Evolutionary conservation across 305 asterid species (phyloP).

Genomic region (Fraxinus platypoda): DNA sequence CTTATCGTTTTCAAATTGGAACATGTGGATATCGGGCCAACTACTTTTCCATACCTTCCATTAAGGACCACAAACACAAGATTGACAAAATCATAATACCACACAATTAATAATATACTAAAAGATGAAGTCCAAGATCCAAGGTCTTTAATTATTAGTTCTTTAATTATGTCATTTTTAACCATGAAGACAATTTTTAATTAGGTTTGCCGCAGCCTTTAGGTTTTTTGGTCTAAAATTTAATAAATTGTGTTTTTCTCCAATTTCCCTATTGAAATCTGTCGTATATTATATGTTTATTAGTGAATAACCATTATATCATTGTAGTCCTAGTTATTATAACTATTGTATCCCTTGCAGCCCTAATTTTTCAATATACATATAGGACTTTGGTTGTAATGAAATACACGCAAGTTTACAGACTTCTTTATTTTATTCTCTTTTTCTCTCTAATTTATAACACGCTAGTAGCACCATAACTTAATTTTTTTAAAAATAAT

Average conservation of each 20-base stretch:
- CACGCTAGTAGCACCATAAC: too few relatives aligned
- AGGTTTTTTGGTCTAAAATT: neutral
- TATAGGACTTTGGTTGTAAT: too few relatives aligned
- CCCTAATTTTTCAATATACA: too few relatives aligned
- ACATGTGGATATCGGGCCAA: conserved; percentile 18
- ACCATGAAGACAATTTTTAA: neutral
- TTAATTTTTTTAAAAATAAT: too few relatives aligned
- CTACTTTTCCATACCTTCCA: conserved; percentile 16
- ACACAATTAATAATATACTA: too few relatives aligned
- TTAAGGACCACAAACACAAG: neutral
- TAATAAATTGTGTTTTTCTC: neutral
- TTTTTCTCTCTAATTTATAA: too few relatives aligned
- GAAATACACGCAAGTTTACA: too few relatives aligned
- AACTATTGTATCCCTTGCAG: too few relatives aligned
- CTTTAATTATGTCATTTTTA: neutral
- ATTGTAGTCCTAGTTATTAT: too few relatives aligned
- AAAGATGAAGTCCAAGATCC: neutral
- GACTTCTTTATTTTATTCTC: too few relatives aligned
- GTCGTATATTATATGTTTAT: too few relatives aligned
- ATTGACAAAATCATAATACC: neutral
- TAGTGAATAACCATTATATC: too few relatives aligned
- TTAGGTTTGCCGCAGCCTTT: neutral
- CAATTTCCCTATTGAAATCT: neutral
- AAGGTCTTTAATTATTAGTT: neutral
- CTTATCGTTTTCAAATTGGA: neutral